Percentiles rank a stretch among this genome's conserved stretches.
Evolutionary conservation across 495 filamentous ascomycete species (phyloP).

Genomic region (Filosporella fistucella): DNA sequence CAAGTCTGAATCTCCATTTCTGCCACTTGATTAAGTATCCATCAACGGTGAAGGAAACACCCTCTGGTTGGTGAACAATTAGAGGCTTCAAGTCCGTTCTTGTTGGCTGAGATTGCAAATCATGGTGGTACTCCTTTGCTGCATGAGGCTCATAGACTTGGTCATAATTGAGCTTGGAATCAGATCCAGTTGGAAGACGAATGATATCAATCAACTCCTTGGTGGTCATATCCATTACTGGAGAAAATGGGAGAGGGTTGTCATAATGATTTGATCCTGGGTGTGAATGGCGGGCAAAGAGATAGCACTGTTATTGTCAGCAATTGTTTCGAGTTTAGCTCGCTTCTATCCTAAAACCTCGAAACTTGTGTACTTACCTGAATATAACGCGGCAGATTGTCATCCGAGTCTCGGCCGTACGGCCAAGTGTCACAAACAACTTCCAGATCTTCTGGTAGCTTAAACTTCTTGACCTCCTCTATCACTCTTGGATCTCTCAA

Average conservation of each 20-base stretch:
- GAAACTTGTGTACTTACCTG: slow-evolving; percentile 5
- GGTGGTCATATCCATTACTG: slow-evolving; percentile 15
- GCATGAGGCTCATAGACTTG: slow-evolving; percentile 7
- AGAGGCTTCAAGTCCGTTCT: slow-evolving; percentile 29
- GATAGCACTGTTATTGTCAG: slow-evolving; percentile 14
- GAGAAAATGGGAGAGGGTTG: slow-evolving; percentile 16
- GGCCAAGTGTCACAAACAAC: slow-evolving; percentile 21
- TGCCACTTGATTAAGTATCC: slow-evolving; percentile 58
- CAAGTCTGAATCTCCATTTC: slow-evolving; percentile 65
- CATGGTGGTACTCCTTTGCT: slow-evolving; percentile 19
- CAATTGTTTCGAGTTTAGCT: too few species aligned
- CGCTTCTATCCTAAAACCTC: neutral
- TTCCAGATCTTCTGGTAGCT: slow-evolving; percentile 14
- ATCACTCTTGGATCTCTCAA: slow-evolving; percentile 12
- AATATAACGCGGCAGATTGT: slow-evolving; percentile 14
- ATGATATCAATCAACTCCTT: slow-evolving; percentile 15
- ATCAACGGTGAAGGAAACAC: slow-evolving; percentile 41
- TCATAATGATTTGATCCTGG: slow-evolving; percentile 21
- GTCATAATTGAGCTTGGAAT: slow-evolving; percentile 6
- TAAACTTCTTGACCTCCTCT: slow-evolving; percentile 11
- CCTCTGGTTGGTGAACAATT: slow-evolving; percentile 47
- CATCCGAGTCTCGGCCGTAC: slow-evolving; percentile 18
- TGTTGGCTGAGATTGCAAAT: slow-evolving; percentile 5
- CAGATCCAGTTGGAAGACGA: slow-evolving; percentile 17
- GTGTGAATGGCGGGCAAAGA: slow-evolving; percentile 13